These are phyloP conservation scores for Euclidium syriacum DNA, from an alignment of 345 rosid species.

Conservation along the genomic window DNA sequence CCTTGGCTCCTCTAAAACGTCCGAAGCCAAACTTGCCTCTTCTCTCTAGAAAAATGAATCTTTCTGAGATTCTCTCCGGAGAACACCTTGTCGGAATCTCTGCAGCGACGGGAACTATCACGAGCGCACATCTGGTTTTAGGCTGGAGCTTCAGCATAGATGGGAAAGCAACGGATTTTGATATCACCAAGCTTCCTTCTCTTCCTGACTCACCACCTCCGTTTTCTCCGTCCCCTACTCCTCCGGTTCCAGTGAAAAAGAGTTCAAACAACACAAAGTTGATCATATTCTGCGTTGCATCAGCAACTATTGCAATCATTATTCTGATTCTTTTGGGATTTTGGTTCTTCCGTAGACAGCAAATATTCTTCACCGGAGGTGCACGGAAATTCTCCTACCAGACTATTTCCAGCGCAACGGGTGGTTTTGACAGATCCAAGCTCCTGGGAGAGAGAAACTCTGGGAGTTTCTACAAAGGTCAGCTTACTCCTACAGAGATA, in stretches of 20 bases:
- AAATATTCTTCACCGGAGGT: constrained; percentile 3
- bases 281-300: background rate
- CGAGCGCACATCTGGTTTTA: constrained; percentile 38
- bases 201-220: constrained; percentile 31
- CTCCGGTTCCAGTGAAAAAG: background rate
- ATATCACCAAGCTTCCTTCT: constrained; percentile 44
- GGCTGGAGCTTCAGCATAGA: constrained; percentile 63
- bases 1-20: constrained; percentile 35
- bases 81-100: constrained; percentile 49
- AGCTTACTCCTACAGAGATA: constrained; percentile 14
- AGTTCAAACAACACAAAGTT: background rate
- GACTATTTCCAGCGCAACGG: constrained; percentile 18
- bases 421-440: constrained; percentile 15
- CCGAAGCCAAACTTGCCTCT: constrained; percentile 44
- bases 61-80: constrained; percentile 35
- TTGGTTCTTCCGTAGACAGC: background rate
- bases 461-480: constrained; percentile 22
- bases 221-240: background rate
- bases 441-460: constrained; percentile 16
- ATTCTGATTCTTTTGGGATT: background rate
- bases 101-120: constrained; percentile 38
- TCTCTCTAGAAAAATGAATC: constrained; percentile 37
- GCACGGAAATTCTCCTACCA: constrained; percentile 15
- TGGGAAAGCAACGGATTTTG: constrained; percentile 38
- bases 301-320: background rate